phyloP scores from a whole-genome alignment of 805 yeast species.

The Phaffomyces opuntiae region DNA sequence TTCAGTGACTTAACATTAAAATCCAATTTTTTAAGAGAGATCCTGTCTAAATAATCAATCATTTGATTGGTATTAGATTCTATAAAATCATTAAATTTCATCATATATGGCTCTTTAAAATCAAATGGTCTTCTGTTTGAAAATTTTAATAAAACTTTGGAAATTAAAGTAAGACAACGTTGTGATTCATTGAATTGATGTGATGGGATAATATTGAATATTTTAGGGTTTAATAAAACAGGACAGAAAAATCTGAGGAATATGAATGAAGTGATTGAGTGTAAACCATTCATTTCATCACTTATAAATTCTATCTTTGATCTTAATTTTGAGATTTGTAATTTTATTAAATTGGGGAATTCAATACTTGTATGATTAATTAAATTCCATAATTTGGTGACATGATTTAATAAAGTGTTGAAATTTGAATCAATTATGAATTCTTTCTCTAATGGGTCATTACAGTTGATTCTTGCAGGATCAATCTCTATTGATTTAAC shows the following conservation, averaged over 20 bases:
- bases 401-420: slow-evolving; percentile 40
- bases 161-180: slow-evolving; percentile 71
- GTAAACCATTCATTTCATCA: slow-evolving; percentile 44
- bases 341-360: slow-evolving; percentile 61
- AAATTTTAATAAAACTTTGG: slow-evolving; percentile 71
- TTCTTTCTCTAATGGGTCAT: slow-evolving; percentile 24
- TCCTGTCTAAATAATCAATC: slow-evolving; percentile 59
- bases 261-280: slow-evolving; percentile 76
- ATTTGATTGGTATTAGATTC: slow-evolving; percentile 47
- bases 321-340: slow-evolving; percentile 56
- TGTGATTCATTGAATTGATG: slow-evolving; percentile 70
- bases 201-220: slow-evolving; percentile 62
- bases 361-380: slow-evolving; percentile 66
- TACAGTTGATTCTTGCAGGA: slow-evolving; percentile 47
- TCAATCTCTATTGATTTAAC: slow-evolving; percentile 69
- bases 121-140: slow-evolving; percentile 73
- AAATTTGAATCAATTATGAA: slow-evolving; percentile 40
- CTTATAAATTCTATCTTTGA: slow-evolving; percentile 56
- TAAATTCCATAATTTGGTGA: slow-evolving; percentile 55
- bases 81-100: slow-evolving; percentile 55
- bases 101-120: slow-evolving; percentile 77
- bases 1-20: slow-evolving; percentile 52
- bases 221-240: slow-evolving; percentile 82
- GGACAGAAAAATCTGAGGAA: slow-evolving; percentile 87
- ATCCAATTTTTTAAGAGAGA: slow-evolving; percentile 65